Percentiles rank a stretch among this genome's conserved stretches.
Evolutionary conservation across 495 filamentous ascomycete species (phyloP).

Genomic region (Hyphodiscus hymeniophilus): DNA sequence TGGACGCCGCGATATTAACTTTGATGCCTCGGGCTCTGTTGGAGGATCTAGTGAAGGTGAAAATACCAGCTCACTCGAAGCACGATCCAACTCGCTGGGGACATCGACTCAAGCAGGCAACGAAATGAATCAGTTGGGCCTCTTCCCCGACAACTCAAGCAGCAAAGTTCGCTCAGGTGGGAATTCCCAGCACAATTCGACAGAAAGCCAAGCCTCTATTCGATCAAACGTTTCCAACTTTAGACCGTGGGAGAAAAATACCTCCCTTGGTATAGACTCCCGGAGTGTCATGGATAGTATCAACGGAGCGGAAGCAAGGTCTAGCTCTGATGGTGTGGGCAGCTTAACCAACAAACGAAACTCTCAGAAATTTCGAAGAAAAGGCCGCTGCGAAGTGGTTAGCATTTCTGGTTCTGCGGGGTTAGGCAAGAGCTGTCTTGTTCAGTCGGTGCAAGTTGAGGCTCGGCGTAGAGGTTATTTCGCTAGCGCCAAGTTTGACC

Average conservation of each 20-base stretch:
- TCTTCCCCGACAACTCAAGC: slow-evolving; percentile 9
- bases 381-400: slow-evolving; percentile 69
- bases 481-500: slow-evolving; percentile 77
- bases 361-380: slow-evolving; percentile 50
- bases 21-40: slow-evolving; percentile 37
- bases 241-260: slow-evolving; percentile 23
- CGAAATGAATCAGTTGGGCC: neutral
- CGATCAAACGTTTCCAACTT: slow-evolving; percentile 1
- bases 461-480: slow-evolving; percentile 67
- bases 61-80: slow-evolving; percentile 39
- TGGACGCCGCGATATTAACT: slow-evolving; percentile 25
- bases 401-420: slow-evolving; percentile 69
- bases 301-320: slow-evolving; percentile 1
- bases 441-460: slow-evolving; percentile 66
- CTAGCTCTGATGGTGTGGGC: slow-evolving; percentile 17
- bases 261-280: slow-evolving; percentile 8
- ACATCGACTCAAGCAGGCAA: neutral
- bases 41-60: slow-evolving; percentile 32
- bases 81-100: slow-evolving; percentile 13
- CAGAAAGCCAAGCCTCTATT: slow-evolving; percentile 6
- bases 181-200: slow-evolving; percentile 18
- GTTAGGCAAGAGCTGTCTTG: slow-evolving; percentile 74
- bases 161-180: slow-evolving; percentile 2
- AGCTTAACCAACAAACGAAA: slow-evolving; percentile 18
- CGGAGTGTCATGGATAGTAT: slow-evolving; percentile 18